Evolutionary conservation across 345 rosid species (phyloP).

Genomic region (Gossypium bickii): DNA sequence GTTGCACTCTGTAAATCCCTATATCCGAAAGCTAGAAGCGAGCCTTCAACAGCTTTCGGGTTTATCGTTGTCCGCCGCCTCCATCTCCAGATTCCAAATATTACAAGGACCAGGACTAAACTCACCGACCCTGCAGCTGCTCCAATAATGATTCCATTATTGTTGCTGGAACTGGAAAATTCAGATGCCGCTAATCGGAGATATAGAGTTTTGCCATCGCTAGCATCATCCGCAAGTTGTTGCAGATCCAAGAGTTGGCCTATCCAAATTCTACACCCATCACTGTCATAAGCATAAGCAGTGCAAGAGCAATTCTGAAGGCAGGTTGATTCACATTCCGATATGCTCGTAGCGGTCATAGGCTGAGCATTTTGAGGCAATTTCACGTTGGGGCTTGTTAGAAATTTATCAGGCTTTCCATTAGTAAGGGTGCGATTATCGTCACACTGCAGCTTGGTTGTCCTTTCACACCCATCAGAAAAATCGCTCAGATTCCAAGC

Average conservation of each 20-base stretch:
- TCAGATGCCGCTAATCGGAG: conserved; percentile 69
- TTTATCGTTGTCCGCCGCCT: conserved; percentile 25
- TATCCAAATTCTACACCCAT: conserved; percentile 53
- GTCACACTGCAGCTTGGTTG: conserved; percentile 40
- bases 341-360: conserved; percentile 14
- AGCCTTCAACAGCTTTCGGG: conserved; percentile 47
- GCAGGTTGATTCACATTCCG: conserved; percentile 45
- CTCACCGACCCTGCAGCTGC: conserved; percentile 37
- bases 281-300: conserved; percentile 52
- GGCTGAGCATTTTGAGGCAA: conserved; percentile 20
- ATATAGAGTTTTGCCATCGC: conserved; percentile 33
- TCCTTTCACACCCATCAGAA: conserved; percentile 64
- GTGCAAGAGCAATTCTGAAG: conserved; percentile 53
- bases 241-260: conserved; percentile 45
- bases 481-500: conserved; percentile 36
- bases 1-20: conserved; percentile 63
- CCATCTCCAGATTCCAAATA: conserved; percentile 38
- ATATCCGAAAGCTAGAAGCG: conserved; percentile 61
- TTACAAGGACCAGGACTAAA: conserved; percentile 23
- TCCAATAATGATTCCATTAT: conserved; percentile 33
- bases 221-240: conserved; percentile 30
- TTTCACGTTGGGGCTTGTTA: conserved; percentile 11
- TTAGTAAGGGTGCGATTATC: conserved; percentile 21
- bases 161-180: conserved; percentile 32
- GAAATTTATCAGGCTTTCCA: conserved; percentile 32